Evolutionary conservation across 179 eudicot genomes (phyloP).

Genomic region (Drosera spatulata): DNA sequence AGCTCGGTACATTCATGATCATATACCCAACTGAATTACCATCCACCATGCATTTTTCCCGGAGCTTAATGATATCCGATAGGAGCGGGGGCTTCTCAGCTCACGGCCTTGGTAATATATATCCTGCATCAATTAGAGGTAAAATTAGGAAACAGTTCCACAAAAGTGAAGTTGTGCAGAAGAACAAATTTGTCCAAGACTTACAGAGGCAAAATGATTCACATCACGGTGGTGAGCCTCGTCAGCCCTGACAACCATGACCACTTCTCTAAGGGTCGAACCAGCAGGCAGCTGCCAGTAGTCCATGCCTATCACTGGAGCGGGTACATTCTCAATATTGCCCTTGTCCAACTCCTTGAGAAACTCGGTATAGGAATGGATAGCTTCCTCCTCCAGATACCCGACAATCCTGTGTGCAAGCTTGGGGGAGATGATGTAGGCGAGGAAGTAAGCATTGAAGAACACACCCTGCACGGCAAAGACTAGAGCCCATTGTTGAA

Average conservation of each 20-base stretch:
- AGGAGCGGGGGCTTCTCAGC: conserved; percentile 56
- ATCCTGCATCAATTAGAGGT: conserved; percentile 29
- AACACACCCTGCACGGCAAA: conserved; percentile 52
- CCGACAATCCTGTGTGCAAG: conserved; percentile 51
- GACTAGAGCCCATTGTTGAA: conserved; percentile 49
- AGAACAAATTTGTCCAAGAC: not conserved
- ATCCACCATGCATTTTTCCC: not conserved
- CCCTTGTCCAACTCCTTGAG: conserved; percentile 53
- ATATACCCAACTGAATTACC: not conserved
- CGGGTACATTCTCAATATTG: conserved; percentile 41
- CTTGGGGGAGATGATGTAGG: conserved; percentile 47
- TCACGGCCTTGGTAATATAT: conserved; percentile 52
- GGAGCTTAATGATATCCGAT: conserved; percentile 45
- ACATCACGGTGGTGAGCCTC: conserved; percentile 73
- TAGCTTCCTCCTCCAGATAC: conserved; percentile 59
- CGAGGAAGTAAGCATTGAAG: conserved; percentile 54
- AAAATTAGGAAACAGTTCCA: not conserved
- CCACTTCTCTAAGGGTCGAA: conserved; percentile 51
- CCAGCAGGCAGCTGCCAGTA: conserved; percentile 47
- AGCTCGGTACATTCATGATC: too few relatives aligned
- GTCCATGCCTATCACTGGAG: conserved; percentile 59
- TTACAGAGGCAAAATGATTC: conserved; percentile 61
- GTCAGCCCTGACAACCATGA: conserved; percentile 50
- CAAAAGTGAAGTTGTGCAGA: not conserved
- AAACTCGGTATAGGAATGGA: conserved; percentile 60